These are phyloP conservation scores for Lepiota brunneoincarnata DNA, from an alignment of 768 basidiomycete species.

Conservation along the genomic window DNA sequence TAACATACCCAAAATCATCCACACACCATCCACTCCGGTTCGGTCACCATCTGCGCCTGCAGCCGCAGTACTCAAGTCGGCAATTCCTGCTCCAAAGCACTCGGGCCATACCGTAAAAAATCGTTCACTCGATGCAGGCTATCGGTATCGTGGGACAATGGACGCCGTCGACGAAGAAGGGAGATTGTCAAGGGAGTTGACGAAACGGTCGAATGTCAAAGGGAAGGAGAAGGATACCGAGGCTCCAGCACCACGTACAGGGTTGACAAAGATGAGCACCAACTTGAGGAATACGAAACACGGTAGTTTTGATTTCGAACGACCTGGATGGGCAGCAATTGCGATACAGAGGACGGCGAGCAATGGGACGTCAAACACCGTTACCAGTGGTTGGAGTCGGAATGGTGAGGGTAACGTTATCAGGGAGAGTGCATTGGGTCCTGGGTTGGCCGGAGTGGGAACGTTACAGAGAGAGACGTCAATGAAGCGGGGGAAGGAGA, in stretches of 20 bases:
- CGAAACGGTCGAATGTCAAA: conserved; percentile 17
- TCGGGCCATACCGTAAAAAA: conserved; percentile 13
- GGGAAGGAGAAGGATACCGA: conserved; percentile 26
- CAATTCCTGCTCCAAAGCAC: not conserved
- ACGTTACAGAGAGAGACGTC: conserved; percentile 40
- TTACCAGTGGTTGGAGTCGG: conserved; percentile 29
- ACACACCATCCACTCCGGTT: conserved; percentile 31
- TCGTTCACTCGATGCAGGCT: conserved; percentile 34
- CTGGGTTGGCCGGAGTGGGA: conserved; percentile 43
- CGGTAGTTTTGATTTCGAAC: conserved; percentile 77
- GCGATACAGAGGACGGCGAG: conserved; percentile 46
- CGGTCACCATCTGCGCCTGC: not conserved
- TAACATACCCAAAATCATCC: conserved; percentile 25
- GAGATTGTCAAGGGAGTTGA: conserved; percentile 11
- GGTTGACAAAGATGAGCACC: conserved; percentile 23
- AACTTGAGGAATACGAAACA: conserved; percentile 50
- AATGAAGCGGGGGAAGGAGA: conserved; percentile 36
- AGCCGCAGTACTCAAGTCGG: not conserved
- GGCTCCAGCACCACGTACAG: conserved; percentile 14
- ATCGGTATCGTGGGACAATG: conserved; percentile 33
- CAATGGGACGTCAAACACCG: conserved; percentile 30
- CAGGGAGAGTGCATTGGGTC: conserved; percentile 36
- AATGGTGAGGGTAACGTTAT: conserved; percentile 16
- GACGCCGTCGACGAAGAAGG: conserved; percentile 36
- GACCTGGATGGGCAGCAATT: conserved; percentile 47